Evolutionary conservation across 257 asterid species (phyloP).

Genomic region (Capsicum chinense): DNA sequence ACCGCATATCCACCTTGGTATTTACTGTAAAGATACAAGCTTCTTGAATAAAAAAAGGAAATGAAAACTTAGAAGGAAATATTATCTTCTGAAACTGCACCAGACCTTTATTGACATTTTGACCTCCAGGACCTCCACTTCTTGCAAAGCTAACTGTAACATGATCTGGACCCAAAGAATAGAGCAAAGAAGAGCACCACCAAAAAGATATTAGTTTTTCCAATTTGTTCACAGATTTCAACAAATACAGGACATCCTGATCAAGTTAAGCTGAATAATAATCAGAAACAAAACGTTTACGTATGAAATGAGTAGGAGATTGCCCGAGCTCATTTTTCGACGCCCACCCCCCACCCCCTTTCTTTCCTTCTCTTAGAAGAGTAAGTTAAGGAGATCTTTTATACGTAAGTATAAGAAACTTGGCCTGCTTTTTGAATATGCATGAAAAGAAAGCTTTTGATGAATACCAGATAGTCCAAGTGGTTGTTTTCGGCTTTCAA

Average conservation of each 20-base stretch:
- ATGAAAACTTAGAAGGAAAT: slow-evolving; percentile 18
- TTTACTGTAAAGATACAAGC: slow-evolving; percentile 50
- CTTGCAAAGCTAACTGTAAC: slow-evolving; percentile 82
- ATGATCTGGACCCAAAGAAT: slow-evolving; percentile 52
- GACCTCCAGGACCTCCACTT: slow-evolving; percentile 96
- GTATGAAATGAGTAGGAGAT: not conserved
- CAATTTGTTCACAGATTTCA: not conserved
- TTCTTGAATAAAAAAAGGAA: slow-evolving; percentile 8
- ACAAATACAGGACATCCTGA: slow-evolving; percentile 5
- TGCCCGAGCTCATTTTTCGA: not conserved
- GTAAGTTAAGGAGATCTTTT: not conserved
- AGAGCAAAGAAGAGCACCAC: slow-evolving; percentile 28
- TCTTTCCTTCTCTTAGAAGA: not conserved
- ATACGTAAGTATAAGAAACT: not conserved
- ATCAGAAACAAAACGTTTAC: not conserved
- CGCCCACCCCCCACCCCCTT: not conserved
- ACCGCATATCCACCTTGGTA: slow-evolving; percentile 98
- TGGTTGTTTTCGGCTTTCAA: not conserved
- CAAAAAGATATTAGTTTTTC: not conserved
- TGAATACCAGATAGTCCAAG: slow-evolving; percentile 15
- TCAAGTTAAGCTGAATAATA: not conserved
- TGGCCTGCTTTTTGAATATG: not conserved
- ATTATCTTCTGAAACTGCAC: slow-evolving; percentile 24
- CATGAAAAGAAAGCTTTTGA: slow-evolving; percentile 17
- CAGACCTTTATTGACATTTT: slow-evolving; percentile 87